Evolutionary conservation across 306 rosid species (phyloP).

Genomic region (Acacia confusa): DNA sequence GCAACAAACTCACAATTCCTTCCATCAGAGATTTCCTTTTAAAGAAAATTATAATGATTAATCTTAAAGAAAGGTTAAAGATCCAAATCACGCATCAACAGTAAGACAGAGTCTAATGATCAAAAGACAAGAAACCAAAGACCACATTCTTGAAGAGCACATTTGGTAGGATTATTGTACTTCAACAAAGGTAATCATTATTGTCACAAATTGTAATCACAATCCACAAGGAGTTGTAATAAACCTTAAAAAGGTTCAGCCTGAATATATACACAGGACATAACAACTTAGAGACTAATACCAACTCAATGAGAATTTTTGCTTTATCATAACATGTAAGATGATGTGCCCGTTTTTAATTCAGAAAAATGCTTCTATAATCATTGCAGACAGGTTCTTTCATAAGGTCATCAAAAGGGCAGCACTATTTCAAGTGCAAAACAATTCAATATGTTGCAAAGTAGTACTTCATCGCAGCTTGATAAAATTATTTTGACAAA

Average conservation of each 20-base stretch:
- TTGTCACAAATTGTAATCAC: not conserved
- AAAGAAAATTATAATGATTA: not conserved
- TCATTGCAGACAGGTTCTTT: not conserved
- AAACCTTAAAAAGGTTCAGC: conserved; percentile 3
- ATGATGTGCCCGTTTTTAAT: not conserved
- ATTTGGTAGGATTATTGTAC: not conserved
- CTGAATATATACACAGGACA: not conserved
- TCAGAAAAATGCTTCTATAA: not conserved
- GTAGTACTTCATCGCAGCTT: conserved; percentile 12
- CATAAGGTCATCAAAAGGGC: not conserved
- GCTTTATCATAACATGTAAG: not conserved
- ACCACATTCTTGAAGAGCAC: not conserved
- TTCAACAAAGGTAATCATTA: not conserved
- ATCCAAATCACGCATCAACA: not conserved
- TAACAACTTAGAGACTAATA: not conserved
- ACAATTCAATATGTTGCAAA: not conserved
- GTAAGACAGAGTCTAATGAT: not conserved
- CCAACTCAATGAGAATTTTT: not conserved
- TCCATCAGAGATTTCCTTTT: not conserved
- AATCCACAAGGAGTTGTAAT: conserved; percentile 8
- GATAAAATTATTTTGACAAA: conserved; percentile 4
- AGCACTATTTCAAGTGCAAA: not conserved
- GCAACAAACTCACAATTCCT: conserved; percentile 9
- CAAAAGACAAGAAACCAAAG: not conserved
- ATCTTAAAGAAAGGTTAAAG: not conserved